A percentile compares a stretch with the other conserved stretches of the same genome.
Evolutionary conservation across 805 yeast species (phyloP).

Genomic region (Teunomyces pallodes): DNA sequence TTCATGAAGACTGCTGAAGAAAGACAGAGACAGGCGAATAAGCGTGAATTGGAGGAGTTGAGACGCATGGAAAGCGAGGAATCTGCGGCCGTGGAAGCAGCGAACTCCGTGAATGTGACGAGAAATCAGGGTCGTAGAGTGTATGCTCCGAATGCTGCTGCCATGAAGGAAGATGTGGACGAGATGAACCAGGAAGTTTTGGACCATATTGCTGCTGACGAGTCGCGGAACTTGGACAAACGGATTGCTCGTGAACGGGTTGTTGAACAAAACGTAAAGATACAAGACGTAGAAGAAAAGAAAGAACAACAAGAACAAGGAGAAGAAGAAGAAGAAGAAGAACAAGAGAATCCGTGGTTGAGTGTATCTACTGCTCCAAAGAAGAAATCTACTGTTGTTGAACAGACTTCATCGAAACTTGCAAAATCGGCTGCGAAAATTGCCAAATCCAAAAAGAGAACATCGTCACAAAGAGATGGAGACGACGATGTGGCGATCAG

Average conservation of each 20-base stretch:
- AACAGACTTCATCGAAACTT: slow-evolving; percentile 35
- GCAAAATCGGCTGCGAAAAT: slow-evolving; percentile 42
- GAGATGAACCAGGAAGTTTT: slow-evolving; percentile 32
- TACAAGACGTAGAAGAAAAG: slow-evolving; percentile 14
- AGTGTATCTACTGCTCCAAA: slow-evolving; percentile 17
- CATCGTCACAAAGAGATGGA: slow-evolving; percentile 27
- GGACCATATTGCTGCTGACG: slow-evolving; percentile 51
- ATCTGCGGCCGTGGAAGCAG: slow-evolving; percentile 35
- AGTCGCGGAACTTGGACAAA: slow-evolving; percentile 43
- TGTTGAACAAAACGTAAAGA: neutral
- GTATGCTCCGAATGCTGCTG: slow-evolving; percentile 63
- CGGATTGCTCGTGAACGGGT: slow-evolving; percentile 28
- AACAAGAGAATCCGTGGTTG: slow-evolving; percentile 39
- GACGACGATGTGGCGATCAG: slow-evolving; percentile 43
- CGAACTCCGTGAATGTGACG: slow-evolving; percentile 45
- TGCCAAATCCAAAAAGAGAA: slow-evolving; percentile 35
- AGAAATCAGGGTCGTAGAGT: slow-evolving; percentile 78
- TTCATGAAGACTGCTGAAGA: slow-evolving; percentile 91
- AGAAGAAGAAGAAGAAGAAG: slow-evolving; percentile 13
- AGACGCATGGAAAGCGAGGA: slow-evolving; percentile 47
- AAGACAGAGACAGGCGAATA: slow-evolving; percentile 58
- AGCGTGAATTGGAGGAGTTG: slow-evolving; percentile 49
- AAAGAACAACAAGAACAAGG: slow-evolving; percentile 24
- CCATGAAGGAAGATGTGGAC: slow-evolving; percentile 34
- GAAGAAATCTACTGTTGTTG: slow-evolving; percentile 28